Evolutionary conservation across 805 yeast genomes (phyloP).

Genomic region (Nakazawaea ishiwadae): DNA sequence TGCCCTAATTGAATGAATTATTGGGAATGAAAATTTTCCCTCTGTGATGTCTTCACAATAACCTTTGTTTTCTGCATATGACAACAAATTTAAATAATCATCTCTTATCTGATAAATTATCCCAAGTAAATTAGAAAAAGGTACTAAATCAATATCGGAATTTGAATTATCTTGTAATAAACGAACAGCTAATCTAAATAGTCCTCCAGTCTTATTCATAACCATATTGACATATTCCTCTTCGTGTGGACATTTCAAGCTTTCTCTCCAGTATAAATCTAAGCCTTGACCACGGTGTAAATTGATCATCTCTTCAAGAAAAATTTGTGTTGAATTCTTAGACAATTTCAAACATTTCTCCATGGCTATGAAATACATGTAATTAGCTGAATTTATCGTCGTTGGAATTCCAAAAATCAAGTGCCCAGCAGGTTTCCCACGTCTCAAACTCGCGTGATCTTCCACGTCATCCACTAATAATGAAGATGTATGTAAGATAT

Average conservation of each 20-base stretch:
- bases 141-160: slow-evolving; percentile 32
- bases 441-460: slow-evolving; percentile 62
- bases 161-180: slow-evolving; percentile 41
- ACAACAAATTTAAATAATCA: slow-evolving; percentile 69
- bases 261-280: slow-evolving; percentile 86
- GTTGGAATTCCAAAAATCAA: slow-evolving; percentile 69
- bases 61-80: slow-evolving; percentile 63
- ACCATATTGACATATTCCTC: slow-evolving; percentile 75
- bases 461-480: slow-evolving; percentile 84
- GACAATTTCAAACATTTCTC: slow-evolving; percentile 36
- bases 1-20: slow-evolving; percentile 56
- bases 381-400: slow-evolving; percentile 79
- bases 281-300: slow-evolving; percentile 88
- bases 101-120: slow-evolving; percentile 81
- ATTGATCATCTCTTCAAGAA: slow-evolving; percentile 71
- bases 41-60: slow-evolving; percentile 83
- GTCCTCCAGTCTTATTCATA: slow-evolving; percentile 84
- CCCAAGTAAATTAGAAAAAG: slow-evolving; percentile 74
- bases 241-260: slow-evolving; percentile 51
- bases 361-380: slow-evolving; percentile 74
- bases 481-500: slow-evolving; percentile 61
- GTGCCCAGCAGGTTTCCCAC: slow-evolving; percentile 83
- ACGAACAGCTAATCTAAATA: slow-evolving; percentile 69
- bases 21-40: slow-evolving; percentile 85
- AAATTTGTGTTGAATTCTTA: slow-evolving; percentile 27